Evolutionary conservation across 2,329 filamentous ascomycete species (phyloP), one percentile per base, ranked within the genome.

Genomic region (Ophiostoma novo-ulmi): DNA sequence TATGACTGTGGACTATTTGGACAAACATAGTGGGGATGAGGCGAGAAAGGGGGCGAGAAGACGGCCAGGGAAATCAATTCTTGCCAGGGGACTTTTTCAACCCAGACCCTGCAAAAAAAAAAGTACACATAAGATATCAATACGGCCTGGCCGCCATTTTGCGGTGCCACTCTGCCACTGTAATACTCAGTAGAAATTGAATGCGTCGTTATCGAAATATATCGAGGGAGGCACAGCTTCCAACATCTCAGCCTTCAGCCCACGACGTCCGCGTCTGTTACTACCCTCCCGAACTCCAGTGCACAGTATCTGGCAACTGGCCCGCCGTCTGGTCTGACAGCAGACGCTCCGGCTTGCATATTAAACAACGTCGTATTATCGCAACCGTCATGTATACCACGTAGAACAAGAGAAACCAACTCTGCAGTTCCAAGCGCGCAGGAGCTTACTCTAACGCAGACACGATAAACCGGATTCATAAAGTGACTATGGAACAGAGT

Each of bases 1-100:
- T 58, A 55, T 66, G 26, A 17, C 64, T 61, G 20, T 65, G 70
- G 20, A 36, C 48, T n/a, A 48, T 20, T 52, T 41, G 38, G 58
- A 44, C 41, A 69, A 44, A 35, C 68, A 71, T 61, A 48, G 63
- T 69, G 68, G 67, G 55, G 66, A 14, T 17, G 63, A 14, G 31
- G 63, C 17, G 69, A 58, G 69, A 48, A 69, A 55, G 35, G 65
- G 58, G 58, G 52, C 8, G 52, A 31, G 58, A 17, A 63, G 58
- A 35, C 58, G 17, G 38, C 52, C 38, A 67, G 36, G 65, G 39
- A 39, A 67, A 63, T 35, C 10, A 36, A 26, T 58, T 63, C 58
- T 35, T 17, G 26, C 58, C 26, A 63, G 58, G 58, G 52, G 52
- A 31, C 52, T 58, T 35, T 61, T 3, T 61, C 58, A 61, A 58